Percentiles rank a stretch among this genome's conserved stretches.
Evolutionary conservation across 2,329 filamentous ascomycete genomes (phyloP).

Genomic region (Fusarium ramigenum): DNA sequence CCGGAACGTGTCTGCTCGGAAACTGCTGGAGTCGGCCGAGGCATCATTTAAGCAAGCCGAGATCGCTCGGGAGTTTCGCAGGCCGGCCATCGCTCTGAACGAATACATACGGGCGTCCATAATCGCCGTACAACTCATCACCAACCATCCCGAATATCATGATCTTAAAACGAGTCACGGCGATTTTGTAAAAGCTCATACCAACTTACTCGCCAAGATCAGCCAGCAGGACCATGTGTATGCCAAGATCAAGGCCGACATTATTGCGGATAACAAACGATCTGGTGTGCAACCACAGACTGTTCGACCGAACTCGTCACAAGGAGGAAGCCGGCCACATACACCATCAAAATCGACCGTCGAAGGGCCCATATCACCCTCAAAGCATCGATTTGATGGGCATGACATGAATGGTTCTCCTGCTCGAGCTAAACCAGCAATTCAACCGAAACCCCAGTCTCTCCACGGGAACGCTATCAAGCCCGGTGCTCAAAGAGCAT

Average conservation of each 20-base stretch:
- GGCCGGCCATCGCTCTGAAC: conserved; percentile 79
- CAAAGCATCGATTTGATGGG: conserved; percentile 27
- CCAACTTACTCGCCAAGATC: conserved; percentile 60
- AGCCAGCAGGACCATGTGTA: conserved; percentile 59
- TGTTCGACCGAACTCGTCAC: conserved; percentile 22
- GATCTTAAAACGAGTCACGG: conserved; percentile 66
- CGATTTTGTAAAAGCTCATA: conserved; percentile 59
- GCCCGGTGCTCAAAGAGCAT: conserved; percentile 42
- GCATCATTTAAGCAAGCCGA: conserved; percentile 67
- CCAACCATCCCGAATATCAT: conserved; percentile 78
- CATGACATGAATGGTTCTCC: conserved; percentile 27
- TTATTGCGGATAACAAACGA: conserved; percentile 70
- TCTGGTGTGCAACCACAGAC: conserved; percentile 64
- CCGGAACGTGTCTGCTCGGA: conserved; percentile 60
- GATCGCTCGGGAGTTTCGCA: conserved; percentile 68
- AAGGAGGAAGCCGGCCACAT: conserved; percentile 21
- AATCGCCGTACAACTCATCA: conserved; percentile 79
- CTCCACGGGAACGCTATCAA: conserved; percentile 67
- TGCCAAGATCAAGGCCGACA: conserved; percentile 65
- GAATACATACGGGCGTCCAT: conserved; percentile 87
- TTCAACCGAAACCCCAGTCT: conserved; percentile 74
- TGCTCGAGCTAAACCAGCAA: conserved; percentile 54
- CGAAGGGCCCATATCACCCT: conserved; percentile 18
- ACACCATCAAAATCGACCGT: conserved; percentile 27
- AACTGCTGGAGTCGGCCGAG: conserved; percentile 63